Evolutionary conservation across 2,329 filamentous ascomycete species (phyloP), one percentile per base, ranked within the genome.

Genomic region (Monascus ruber): DNA sequence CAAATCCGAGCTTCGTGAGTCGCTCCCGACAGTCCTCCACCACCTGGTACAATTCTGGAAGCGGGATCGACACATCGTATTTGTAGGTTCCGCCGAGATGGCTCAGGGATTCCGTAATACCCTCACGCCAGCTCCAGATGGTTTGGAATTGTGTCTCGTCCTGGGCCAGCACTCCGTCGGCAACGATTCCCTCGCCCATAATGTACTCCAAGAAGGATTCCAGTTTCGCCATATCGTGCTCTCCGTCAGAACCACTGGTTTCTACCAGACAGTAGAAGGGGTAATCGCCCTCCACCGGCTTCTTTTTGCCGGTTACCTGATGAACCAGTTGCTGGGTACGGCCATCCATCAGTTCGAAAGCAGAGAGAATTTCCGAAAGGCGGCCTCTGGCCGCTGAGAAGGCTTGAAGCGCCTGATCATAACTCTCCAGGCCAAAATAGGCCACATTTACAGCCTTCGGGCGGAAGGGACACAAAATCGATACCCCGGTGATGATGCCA

Each of bases 21-120:
- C 80, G 79, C 38, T 76, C 77, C 46, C 82, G 76, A 24, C 81
- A 83, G 51, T 96, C 91, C 48, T 91, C 84, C 26, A 98, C 91
- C 26, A 98, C 72, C 50, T 76, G 71, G 66, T 98, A 98, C 54
- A 98, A 77, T 49, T 94, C 81, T 8, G 76, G 65, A 26, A 98
- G 73, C 1, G 91, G 91, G 48, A 98, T 94, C 5, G 91, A 96
- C 27, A 98, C 73, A 57, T 98, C 91, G 62, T 98, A 98, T 68
- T 98, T 98, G 75, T 98, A 98, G 6, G 91, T 88, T 34, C 88
- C 91, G 42, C 91, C 93, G 65, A 83, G 86, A 61, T 95, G 87
- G 45, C 85, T 85, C 25, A 93, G 71, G 34, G 81, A 80, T 67
- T 98, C 91, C 0, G 88, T 81, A 50, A 98, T 85, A 50, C 87